Base-by-base conservation (phyloP, 306 rosid species). In the Alnus rubra region DNA sequence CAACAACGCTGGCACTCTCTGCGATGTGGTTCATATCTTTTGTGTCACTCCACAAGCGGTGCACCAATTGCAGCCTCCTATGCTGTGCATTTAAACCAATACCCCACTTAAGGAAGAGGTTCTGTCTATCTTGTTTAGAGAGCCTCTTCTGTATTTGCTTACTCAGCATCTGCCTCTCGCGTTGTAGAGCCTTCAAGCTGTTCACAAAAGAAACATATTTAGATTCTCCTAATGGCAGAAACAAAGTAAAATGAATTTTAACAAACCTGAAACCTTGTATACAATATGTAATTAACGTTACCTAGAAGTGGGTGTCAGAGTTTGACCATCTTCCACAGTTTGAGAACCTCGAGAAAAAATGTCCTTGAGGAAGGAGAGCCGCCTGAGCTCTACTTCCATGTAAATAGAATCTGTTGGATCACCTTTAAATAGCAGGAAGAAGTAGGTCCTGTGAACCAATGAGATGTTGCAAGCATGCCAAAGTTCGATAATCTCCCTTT, bases 381-480 rank as follows among this genome's bases (percentile, higher is more conserved):
- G 88, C 85, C 98, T 88, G 55, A 83, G 79, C 83, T 94, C 98
- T 53, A 94, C 98, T 86, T 94, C 97, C 91, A 91, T 82, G 78
- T 94, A 94, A 74, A 92, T 87, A 53, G 93, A 89, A 80, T 94
- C 98, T 69, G 92, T 65, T 39, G 85, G 86, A 69, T 94, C 98
- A 55, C 98, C 97, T 79, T 83, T 82, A 84, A 94, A 88, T 71
- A 92, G 87, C 75, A 92, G 94, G 85, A 89, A 92, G 89, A 94
- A 94, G 84, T 91, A 94, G 74, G 98, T 94, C 74, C 98, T 91
- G 84, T 94, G 97, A 80, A 94, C 91, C 88, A 94, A 86, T 48
- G 98, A 89, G 80, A 91, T 88, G 59, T 94, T 88, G 78, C 97
- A 94, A 75, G 88, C 89, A 74, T 92, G 88, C 97, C 98, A 94